Percentiles rank a stretch among this genome's conserved stretches.
Evolutionary conservation across 176 grass and related monocot genomes (phyloP).

Genomic region (Bonia amplexicaulis): DNA sequence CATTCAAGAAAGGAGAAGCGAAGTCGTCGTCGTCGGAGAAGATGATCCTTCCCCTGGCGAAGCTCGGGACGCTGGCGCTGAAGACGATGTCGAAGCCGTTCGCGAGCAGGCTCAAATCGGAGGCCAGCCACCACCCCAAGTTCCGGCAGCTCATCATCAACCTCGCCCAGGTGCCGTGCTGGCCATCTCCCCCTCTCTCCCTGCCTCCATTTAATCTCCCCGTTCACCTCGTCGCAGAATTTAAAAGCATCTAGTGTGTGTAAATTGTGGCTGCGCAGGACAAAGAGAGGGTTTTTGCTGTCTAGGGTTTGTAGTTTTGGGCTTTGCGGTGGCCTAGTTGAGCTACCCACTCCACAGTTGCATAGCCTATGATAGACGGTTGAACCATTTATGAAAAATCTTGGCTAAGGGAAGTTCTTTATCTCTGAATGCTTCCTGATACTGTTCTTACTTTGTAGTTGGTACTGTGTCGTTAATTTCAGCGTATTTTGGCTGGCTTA

Average conservation of each 20-base stretch:
- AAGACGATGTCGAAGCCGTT: conserved; percentile 60
- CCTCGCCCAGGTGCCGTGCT: conserved; percentile 53
- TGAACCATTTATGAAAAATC: neutral
- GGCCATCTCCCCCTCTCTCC: neutral
- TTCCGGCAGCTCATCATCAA: conserved; percentile 64
- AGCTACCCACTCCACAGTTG: neutral
- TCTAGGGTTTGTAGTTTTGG: neutral
- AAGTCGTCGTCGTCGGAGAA: neutral
- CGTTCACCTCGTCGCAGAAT: neutral
- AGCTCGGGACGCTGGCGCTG: conserved; percentile 57
- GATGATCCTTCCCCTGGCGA: conserved; percentile 69
- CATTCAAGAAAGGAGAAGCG: neutral
- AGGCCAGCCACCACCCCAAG: conserved; percentile 61
- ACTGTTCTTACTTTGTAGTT: neutral
- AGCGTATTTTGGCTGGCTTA: neutral
- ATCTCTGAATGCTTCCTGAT: neutral
- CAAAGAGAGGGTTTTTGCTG: neutral
- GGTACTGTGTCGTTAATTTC: neutral
- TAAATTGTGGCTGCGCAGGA: neutral
- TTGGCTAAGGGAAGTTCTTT: neutral
- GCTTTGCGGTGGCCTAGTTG: neutral
- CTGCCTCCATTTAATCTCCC: neutral
- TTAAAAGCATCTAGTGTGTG: neutral
- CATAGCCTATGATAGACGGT: neutral
- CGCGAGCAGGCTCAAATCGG: conserved; percentile 53